phyloP scores from a whole-genome alignment of 164 flowering plant species.

The Macadamia tetraphylla region DNA sequence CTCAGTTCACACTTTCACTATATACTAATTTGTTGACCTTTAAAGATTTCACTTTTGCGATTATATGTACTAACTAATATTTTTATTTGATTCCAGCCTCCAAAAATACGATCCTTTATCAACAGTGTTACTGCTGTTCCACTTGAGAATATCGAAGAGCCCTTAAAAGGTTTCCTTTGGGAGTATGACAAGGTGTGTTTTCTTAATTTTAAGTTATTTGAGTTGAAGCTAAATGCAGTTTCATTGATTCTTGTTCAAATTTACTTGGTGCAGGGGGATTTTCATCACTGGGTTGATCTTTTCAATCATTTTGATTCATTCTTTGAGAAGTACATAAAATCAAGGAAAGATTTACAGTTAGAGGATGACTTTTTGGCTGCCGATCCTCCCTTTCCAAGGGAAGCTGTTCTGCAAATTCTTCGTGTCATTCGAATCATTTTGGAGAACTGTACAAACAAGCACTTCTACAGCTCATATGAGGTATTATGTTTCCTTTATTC shows the following conservation, averaged over 20 bases:
- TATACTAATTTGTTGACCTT: too few relatives aligned
- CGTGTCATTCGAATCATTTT: slow-evolving; percentile 78
- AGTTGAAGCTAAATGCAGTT: slow-evolving; percentile 1
- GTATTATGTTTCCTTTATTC: slow-evolving; percentile 38
- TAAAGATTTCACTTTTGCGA: too few relatives aligned
- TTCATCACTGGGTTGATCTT: slow-evolving; percentile 95
- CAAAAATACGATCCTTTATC: slow-evolving; percentile 75
- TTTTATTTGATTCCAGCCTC: slow-evolving; percentile 55
- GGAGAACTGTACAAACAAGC: slow-evolving; percentile 90
- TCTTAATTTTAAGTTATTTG: background rate
- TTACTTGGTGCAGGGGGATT: slow-evolving; percentile 69
- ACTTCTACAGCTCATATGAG: slow-evolving; percentile 81
- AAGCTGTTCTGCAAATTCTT: slow-evolving; percentile 79
- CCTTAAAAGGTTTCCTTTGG: slow-evolving; percentile 71
- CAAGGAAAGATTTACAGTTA: slow-evolving; percentile 83
- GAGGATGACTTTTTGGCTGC: slow-evolving; percentile 62
- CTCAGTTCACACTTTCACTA: too few relatives aligned
- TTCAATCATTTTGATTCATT: slow-evolving; percentile 87
- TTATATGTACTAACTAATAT: too few relatives aligned
- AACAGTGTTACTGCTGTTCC: slow-evolving; percentile 58
- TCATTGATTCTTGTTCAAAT: slow-evolving; percentile 9
- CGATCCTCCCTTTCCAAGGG: slow-evolving; percentile 87
- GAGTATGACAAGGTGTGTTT: slow-evolving; percentile 78
- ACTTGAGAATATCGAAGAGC: slow-evolving; percentile 73
- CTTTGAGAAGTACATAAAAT: slow-evolving; percentile 75